These are phyloP conservation scores for Acanthamoeba lugdunensis DNA, from an alignment of 208 protist species.

Conservation along the genomic window DNA sequence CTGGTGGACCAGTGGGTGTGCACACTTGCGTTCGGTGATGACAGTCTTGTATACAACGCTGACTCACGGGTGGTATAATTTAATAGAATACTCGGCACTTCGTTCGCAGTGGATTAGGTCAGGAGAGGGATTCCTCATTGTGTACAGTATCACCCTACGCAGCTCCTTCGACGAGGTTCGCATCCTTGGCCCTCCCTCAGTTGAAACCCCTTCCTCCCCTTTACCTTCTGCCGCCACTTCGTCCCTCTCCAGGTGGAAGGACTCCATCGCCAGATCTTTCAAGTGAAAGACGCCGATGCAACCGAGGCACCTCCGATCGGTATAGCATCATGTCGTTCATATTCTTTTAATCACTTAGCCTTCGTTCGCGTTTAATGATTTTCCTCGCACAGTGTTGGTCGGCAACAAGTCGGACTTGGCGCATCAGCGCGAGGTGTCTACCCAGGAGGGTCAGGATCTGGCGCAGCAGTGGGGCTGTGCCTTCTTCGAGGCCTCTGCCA, in stretches of 20 bases:
- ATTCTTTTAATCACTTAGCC: too few species aligned
- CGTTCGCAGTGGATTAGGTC: slow-evolving; percentile 82
- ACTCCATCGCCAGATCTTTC: slow-evolving; percentile 33
- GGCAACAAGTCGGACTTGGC: slow-evolving; percentile 63
- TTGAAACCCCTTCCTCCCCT: too few species aligned
- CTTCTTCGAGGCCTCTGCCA: slow-evolving; percentile 73
- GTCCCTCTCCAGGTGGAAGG: too few species aligned
- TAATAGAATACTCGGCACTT: slow-evolving; percentile 79
- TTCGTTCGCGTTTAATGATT: too few species aligned
- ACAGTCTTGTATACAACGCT: too few species aligned
- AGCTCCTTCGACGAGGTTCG: slow-evolving; percentile 16
- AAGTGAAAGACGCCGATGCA: slow-evolving; percentile 13
- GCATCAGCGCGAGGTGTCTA: slow-evolving; percentile 22
- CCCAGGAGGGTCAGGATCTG: slow-evolving; percentile 54
- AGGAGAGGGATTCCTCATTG: slow-evolving; percentile 82
- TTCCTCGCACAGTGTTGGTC: slow-evolving; percentile 31
- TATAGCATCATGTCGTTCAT: background rate
- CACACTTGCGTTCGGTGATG: background rate
- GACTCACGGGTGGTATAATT: too few species aligned
- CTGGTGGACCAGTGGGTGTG: too few species aligned
- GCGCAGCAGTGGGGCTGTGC: slow-evolving; percentile 60
- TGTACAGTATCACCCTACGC: slow-evolving; percentile 77
- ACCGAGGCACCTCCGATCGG: slow-evolving; percentile 29
- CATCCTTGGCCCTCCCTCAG: too few species aligned
- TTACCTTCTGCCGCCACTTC: too few species aligned